Evolutionary conservation across 78 protist species (phyloP).

Genomic region (Cavenderia fasciculata): DNA sequence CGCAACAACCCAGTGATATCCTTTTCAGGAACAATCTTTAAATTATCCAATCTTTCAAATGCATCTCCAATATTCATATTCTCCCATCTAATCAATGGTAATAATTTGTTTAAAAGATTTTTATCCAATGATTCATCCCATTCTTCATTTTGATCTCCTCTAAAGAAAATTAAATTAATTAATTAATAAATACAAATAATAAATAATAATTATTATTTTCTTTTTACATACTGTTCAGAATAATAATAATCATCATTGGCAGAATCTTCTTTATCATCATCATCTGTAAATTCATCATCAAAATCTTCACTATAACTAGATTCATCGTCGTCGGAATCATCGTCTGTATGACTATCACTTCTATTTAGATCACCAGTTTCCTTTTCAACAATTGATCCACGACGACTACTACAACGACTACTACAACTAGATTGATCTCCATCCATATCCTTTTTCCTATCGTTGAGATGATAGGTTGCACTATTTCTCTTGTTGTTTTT

Average conservation of each 20-base stretch:
- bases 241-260: conserved; percentile 72
- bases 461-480: not conserved
- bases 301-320: conserved; percentile 26
- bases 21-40: conserved; percentile 57
- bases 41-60: conserved; percentile 70
- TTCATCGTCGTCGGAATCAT: conserved; percentile 17
- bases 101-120: conserved; percentile 51
- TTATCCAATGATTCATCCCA: conserved; percentile 51
- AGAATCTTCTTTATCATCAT: conserved; percentile 72
- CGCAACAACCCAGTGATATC: conserved; percentile 29
- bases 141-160: conserved; percentile 24
- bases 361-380: conserved; percentile 46
- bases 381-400: conserved; percentile 41
- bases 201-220: not conserved
- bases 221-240: conserved; percentile 13
- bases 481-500: conserved; percentile 24
- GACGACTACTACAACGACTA: conserved; percentile 69
- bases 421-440: conserved; percentile 33
- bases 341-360: conserved; percentile 32
- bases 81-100: conserved; percentile 75
- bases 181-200: not conserved
- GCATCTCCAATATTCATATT: conserved; percentile 79
- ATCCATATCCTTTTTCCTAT: too few relatives aligned
- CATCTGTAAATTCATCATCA: conserved; percentile 56
- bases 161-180: not conserved